phyloP scores from a whole-genome alignment of 768 basidiomycete genomes.

The Suillus occidentalis region DNA sequence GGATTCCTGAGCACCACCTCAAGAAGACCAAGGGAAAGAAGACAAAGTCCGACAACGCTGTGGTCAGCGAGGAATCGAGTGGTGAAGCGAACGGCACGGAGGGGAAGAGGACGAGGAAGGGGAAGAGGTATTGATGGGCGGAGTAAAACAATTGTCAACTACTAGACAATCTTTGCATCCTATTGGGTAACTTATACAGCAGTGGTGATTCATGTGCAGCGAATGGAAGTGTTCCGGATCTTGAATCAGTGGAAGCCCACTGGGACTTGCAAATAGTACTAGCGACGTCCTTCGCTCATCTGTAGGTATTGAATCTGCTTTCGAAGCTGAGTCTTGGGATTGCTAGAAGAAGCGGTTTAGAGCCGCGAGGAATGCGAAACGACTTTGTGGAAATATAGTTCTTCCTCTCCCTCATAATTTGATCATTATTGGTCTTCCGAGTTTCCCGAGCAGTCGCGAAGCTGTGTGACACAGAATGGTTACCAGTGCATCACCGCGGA shows the following conservation, averaged over 20 bases:
- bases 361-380: neutral
- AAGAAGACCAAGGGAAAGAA: constrained; percentile 60
- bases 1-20: constrained; percentile 90
- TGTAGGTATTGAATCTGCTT: neutral
- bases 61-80: constrained; percentile 67
- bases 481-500: neutral
- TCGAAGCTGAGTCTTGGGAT: neutral
- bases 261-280: neutral
- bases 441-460: neutral
- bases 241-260: neutral
- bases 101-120: constrained; percentile 39
- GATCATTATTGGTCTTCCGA: neutral
- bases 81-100: constrained; percentile 68
- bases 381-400: neutral
- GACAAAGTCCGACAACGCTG: constrained; percentile 44
- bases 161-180: neutral
- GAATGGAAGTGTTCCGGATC: neutral
- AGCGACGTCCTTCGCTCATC: neutral
- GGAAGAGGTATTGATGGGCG: constrained; percentile 44
- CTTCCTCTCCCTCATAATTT: neutral
- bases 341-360: neutral
- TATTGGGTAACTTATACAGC: constrained; percentile 13
- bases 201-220: neutral
- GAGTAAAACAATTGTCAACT: neutral
- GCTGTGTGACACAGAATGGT: neutral